Base-by-base conservation (phyloP, 176 grass and related monocot species). In the Echinochloa phyllopogon region DNA sequence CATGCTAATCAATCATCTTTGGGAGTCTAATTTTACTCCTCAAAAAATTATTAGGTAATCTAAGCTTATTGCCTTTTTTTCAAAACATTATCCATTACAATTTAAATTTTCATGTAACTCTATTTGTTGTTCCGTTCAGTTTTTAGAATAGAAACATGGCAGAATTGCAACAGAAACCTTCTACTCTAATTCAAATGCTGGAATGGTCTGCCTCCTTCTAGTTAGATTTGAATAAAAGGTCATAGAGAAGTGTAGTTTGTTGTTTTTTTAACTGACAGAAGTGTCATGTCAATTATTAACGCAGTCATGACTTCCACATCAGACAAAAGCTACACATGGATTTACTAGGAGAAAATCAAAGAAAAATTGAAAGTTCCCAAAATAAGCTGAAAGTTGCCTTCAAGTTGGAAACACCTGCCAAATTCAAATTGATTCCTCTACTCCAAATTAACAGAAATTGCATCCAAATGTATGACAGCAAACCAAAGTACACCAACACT, bases 1-100 rank as follows among this genome's bases (percentile, higher is more conserved):
- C 75, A 81, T 85, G 69, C 56, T 98, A 83, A 5, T 83, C 25
- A 98, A 98, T 93, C 96, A 95, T 90, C 88, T 98, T 66, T 98
- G 96, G 96, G 93, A 98, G 69, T 98, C 96, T 21, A 93, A 93
- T 75, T 92, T 98, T 86, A 98, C 96, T 77, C 96, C 93, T 82
- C 96, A 98, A 86, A 95, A 67, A 83, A 38, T 98, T 80, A 66
- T 98, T 51, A 90, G 96, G 96, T 95, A 83, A 63, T 38, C 50
- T 73, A 83, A 77, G 15, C 2, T 74, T 65, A 68, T 78, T 79
- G 78, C 13, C 13, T 80, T 29, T 45, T 8, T 49, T 8, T 57
- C 6, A 2, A 12, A 53, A 65, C 27, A 78, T 50, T 66, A 4
- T 37, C 1, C 60, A 25, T 75, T n/a, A 25, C 66, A 56, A 41